Base-by-base conservation (phyloP, 1,284 basidiomycete species). In the Tranzscheliella williamsii region DNA sequence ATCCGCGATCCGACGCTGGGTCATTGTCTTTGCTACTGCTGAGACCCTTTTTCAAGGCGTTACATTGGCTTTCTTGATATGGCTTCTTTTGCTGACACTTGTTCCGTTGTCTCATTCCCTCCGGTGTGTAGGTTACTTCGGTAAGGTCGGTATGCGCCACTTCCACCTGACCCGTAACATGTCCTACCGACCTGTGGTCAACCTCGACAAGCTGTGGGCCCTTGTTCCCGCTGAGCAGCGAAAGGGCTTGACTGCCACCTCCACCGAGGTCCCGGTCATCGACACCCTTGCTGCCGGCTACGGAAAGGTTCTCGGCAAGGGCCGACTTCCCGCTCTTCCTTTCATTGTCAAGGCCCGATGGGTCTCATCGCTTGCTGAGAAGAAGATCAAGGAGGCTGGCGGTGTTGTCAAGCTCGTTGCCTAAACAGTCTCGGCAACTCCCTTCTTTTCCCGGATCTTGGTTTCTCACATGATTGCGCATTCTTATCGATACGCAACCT, bases 51-150 rank as follows among this genome's bases (percentile, higher is more conserved):
- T n/a, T n/a, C n/a, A n/a, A n/a, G n/a, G n/a, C n/a, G n/a, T n/a
- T n/a, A n/a, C n/a, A n/a, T n/a, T n/a, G n/a, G n/a, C n/a, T n/a
- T n/a, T n/a, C n/a, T n/a, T n/a, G n/a, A n/a, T n/a, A n/a, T n/a
- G n/a, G n/a, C n/a, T n/a, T n/a, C n/a, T n/a, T n/a, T n/a, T n/a
- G n/a, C n/a, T n/a, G n/a, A n/a, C n/a, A n/a, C n/a, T n/a, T n/a
- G n/a, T n/a, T n/a, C n/a, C n/a, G n/a, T n/a, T n/a, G n/a, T n/a
- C n/a, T n/a, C n/a, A n/a, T n/a, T n/a, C n/a, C n/a, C n/a, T n/a
- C n/a, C n/a, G n/a, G n/a, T n/a, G n/a, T n/a, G n/a, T 57, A 67
- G 93, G 91, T 89, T 95, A 95, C 89, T 96, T 94, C 81, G 91
- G 91, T 84, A 96, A 96, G 83, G 80, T 81, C 55, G 80, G 80